Evolutionary conservation across 139 green algal genomes (phyloP).

Genomic region (Microglena sp.): DNA sequence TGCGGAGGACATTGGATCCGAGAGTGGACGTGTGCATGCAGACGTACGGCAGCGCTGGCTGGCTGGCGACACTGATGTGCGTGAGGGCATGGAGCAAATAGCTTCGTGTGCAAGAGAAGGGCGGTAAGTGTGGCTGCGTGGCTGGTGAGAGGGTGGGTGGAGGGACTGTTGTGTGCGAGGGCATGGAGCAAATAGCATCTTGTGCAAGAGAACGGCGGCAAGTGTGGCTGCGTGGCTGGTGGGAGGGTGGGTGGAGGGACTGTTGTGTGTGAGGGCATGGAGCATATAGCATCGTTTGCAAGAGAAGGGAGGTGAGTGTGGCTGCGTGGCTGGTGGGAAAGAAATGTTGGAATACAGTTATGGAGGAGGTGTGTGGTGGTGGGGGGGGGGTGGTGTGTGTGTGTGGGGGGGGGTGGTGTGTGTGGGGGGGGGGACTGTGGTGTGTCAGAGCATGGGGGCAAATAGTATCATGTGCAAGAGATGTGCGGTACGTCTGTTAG

Average conservation of each 20-base stretch:
- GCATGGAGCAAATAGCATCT: not conserved
- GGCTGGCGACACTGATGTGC: conserved; percentile 48
- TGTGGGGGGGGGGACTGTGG: not conserved
- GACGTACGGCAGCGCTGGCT: conserved; percentile 57
- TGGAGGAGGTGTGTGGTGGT: too few relatives aligned
- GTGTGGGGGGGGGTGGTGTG: not conserved
- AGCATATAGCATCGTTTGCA: not conserved
- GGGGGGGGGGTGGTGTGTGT: too few relatives aligned
- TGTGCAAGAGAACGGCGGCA: not conserved
- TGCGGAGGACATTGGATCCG: conserved; percentile 52
- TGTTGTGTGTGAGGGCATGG: not conserved
- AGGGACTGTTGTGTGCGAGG: not conserved
- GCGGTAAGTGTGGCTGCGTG: conserved; percentile 11
- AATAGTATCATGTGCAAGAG: not conserved
- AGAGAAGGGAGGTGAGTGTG: not conserved
- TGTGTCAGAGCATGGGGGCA: not conserved
- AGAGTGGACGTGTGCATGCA: conserved; percentile 66
- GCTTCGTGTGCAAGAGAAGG: conserved; percentile 46
- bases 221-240: not conserved
- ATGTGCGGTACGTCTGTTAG: too few relatives aligned
- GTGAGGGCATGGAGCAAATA: conserved; percentile 46
- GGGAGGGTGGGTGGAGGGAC: not conserved
- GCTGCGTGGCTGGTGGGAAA: not conserved
- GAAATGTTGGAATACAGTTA: not conserved
- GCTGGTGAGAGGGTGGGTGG: not conserved